Evolutionary conservation across 2,329 filamentous ascomycete genomes (phyloP), one percentile per base, ranked within the genome.

Genomic region (Daldinia sp.): DNA sequence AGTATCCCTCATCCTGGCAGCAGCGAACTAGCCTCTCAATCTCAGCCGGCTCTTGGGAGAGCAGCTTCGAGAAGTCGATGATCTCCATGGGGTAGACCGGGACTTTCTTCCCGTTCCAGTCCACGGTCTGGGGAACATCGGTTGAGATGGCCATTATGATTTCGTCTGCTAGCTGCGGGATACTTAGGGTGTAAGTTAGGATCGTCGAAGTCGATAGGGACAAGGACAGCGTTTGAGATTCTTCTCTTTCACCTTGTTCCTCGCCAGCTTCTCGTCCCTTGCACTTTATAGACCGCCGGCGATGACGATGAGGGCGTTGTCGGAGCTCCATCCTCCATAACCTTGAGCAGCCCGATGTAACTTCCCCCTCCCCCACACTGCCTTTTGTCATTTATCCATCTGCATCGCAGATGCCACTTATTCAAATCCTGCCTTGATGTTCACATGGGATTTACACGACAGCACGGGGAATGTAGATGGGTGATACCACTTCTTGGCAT

Each of bases 21-120:
- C 80, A 81, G 39, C 81, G 78, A 61, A 86, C 75, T 6, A 87
- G 78, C 72, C 82, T 85, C 67, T 87, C 83, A 7, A 88, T 76
- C 77, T 88, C 86, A 20, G 76, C 78, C 6, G 85, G 85, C 67
- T 88, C 85, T 70, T 87, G 83, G 0, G 85, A 87, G 39, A 87
- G 83, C 60, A 88, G 77, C 53, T 79, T 80, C 18, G 80, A 81
- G 73, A 84, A 88, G 79, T 85, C 79, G 73, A 88, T 81, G 30
- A 84, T 86, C 75, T 84, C 79, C 83, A 86, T 84, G 65, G 80
- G 74, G 76, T 83, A 86, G 75, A 86, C 79, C n/a, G 84, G 84
- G 44, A 85, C 82, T 68, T 80, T 74, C 74, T 82, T 82, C 73
- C 83, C 84, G 72, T 82, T 82, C 84, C 84, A 86, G 63, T 83